Evolutionary conservation across 352 stramenopile genomes (phyloP), one percentile per base, ranked within the genome.

Genomic region (Pythium aristosporum): DNA sequence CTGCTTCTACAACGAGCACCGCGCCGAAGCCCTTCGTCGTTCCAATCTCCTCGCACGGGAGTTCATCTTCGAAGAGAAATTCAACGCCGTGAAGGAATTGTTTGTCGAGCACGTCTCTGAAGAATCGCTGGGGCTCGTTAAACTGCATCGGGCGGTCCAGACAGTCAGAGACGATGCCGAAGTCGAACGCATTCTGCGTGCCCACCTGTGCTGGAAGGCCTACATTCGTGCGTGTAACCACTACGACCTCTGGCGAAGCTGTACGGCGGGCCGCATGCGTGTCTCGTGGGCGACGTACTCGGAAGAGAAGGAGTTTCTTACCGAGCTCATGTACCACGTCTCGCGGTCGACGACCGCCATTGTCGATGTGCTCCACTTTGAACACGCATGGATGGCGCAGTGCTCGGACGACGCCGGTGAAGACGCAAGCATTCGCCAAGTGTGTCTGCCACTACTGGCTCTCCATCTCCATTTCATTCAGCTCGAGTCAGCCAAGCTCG

Each of bases 401-500:
- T 89, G 82, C 52, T 75, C 69, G 23, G 74, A 75, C 12, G 69
- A 80, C 53, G 69, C 69, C 15, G 65, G 69, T 18, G 79, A 83
- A 50, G 77, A 90, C 37, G 63, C 60, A 16, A 65, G 52, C 9
- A 68, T 91, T 37, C 76, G 81, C 0, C 63, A 78, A 48, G 58
- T 71, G 46, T 95, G 87, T 61, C 68, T 95, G 57, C 87, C 87
- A 30, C 61, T 77, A 18, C 50, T 93, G 8, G 82, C 89, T 18
- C 87, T 90, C 46, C 77, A 90, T 36, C 68, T 93, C 16, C 85
- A 95, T 65, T 88, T 81, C 67, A 72, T 95, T 43, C 81, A 90
- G 58, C 71, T 91, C 15, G 82, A 94, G 65, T 91, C 86, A 7
- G 80, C 85, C 21, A 86, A 88, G 53, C 75, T 74, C 0, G 75